A percentile compares a stretch with the other conserved stretches of the same genome.
Conservation (phyloP, 176 grass and related monocot genomes). For the Zoysia japonica region DNA sequence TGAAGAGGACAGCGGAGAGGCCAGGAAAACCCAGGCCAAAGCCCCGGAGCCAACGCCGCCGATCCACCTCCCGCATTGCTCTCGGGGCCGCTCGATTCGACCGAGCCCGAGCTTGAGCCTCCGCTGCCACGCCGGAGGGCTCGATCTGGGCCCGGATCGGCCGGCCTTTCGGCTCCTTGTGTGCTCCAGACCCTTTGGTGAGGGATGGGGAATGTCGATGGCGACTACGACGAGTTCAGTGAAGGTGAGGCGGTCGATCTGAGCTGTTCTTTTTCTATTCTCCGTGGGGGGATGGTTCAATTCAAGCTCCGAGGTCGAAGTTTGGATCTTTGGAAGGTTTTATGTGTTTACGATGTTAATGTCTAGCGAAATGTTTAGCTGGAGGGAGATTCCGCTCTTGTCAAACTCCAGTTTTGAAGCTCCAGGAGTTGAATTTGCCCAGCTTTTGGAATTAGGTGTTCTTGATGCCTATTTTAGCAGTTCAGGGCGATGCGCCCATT, state of each 20-base stretch:
- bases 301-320: constrained; percentile 21
- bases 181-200: constrained; percentile 22
- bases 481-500: constrained; percentile 3
- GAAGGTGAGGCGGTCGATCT: constrained; percentile 72
- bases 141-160: constrained; percentile 55
- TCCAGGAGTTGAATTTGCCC: constrained; percentile 1
- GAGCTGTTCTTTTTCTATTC: constrained; percentile 15
- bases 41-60: constrained; percentile 22
- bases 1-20: background rate
- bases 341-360: background rate
- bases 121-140: constrained; percentile 34
- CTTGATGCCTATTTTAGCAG: constrained; percentile 10
- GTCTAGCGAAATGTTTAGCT: background rate
- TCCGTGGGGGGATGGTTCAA: constrained; percentile 11
- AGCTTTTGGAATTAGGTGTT: background rate
- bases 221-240: constrained; percentile 53
- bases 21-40: constrained; percentile 38
- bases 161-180: constrained; percentile 30
- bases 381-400: constrained; percentile 12
- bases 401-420: constrained; percentile 22
- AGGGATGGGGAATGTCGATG: constrained; percentile 68
- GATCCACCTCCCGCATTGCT: constrained; percentile 49
- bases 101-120: constrained; percentile 25
- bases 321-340: constrained; percentile 44
- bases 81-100: constrained; percentile 22